Evolutionary conservation across 192 early-diverging fungal species (phyloP).

Genomic region (Diversispora epigaea): DNA sequence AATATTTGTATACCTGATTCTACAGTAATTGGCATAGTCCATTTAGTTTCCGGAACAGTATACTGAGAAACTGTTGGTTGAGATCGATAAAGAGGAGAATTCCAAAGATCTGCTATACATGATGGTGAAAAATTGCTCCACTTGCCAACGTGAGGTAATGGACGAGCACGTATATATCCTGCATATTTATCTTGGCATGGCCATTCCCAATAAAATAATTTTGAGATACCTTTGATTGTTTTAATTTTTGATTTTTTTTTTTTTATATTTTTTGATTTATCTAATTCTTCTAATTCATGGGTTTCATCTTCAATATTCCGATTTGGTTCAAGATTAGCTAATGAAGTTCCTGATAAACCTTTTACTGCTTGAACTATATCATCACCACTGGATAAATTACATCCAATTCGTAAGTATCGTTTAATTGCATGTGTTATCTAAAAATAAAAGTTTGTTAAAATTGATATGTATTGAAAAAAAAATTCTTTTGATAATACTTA

Average conservation of each 20-base stretch:
- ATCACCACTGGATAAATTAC: neutral
- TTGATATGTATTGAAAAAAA: neutral
- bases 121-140: neutral
- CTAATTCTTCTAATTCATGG: too few species aligned
- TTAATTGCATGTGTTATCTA: slow-evolving; percentile 1
- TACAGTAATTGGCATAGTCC: neutral
- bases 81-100: neutral
- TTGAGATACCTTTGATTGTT: slow-evolving; percentile 5
- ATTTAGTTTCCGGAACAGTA: neutral
- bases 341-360: neutral
- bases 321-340: slow-evolving; percentile 4
- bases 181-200: neutral
- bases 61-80: neutral
- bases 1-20: neutral
- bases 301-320: neutral
- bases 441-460: neutral
- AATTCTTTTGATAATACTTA: neutral
- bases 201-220: neutral
- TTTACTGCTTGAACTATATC: neutral
- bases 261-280: neutral
- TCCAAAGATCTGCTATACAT: neutral
- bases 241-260: neutral
- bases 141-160: neutral
- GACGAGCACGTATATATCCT: neutral
- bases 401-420: neutral